A percentile compares a stretch with the other conserved stretches of the same genome.
phyloP scores from a whole-genome alignment of 768 basidiomycete species.

The Suillus decipiens region DNA sequence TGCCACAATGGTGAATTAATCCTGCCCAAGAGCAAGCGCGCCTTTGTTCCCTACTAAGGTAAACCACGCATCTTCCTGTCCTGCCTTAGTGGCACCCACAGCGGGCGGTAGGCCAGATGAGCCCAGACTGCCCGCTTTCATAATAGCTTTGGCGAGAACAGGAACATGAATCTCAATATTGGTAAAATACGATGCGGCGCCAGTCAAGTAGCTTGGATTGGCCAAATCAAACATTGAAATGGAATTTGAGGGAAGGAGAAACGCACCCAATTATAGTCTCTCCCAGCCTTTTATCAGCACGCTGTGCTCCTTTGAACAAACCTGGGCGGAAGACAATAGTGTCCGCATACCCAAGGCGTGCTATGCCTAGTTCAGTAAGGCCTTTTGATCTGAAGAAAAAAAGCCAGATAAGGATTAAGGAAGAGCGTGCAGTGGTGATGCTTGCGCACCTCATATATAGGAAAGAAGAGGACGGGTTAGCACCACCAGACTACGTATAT shows the following conservation, averaged over 20 bases:
- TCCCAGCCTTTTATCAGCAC: constrained; percentile 38
- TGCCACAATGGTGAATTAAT: neutral
- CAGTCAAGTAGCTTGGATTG: constrained; percentile 37
- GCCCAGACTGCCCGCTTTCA: constrained; percentile 37
- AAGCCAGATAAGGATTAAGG: no score
- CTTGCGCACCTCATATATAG: constrained; percentile 50
- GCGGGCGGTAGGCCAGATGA: constrained; percentile 47
- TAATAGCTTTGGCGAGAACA: constrained; percentile 54
- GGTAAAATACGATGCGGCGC: constrained; percentile 39
- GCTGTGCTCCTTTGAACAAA: constrained; percentile 48
- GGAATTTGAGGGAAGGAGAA: neutral
- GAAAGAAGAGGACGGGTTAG: constrained; percentile 49
- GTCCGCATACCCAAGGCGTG: constrained; percentile 67
- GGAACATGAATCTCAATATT: constrained; percentile 52
- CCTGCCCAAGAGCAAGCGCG: constrained; percentile 41
- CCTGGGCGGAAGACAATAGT: constrained; percentile 71
- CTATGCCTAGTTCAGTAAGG: constrained; percentile 68
- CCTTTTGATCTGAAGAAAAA: constrained; percentile 62
- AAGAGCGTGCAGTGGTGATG: neutral
- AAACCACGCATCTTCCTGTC: constrained; percentile 41
- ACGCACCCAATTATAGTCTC: constrained; percentile 50
- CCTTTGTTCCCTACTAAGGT: constrained; percentile 61
- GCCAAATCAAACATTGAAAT: neutral
- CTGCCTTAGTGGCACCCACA: constrained; percentile 43
- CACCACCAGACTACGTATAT: constrained; percentile 47